Percentiles rank a stretch among this genome's conserved stretches.
These are phyloP conservation scores for Aaosphaeria pasadenensis DNA, from an alignment of 2,329 filamentous ascomycete genomes.

Conservation along the genomic window DNA sequence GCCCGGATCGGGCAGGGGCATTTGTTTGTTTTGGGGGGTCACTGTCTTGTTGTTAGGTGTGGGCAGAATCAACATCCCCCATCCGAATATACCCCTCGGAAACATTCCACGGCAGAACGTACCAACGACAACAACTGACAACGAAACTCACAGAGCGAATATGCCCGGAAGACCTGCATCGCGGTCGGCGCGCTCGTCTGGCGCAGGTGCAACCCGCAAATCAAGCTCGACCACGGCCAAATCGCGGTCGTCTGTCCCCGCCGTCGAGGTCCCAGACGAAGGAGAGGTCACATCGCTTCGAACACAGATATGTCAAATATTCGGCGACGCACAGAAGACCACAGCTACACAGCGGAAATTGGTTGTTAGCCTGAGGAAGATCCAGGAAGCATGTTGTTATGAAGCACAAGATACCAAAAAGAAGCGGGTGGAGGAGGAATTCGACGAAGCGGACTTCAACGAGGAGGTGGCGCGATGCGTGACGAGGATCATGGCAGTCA, in stretches of 20 bases:
- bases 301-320: constrained; percentile 62
- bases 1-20: too few relatives aligned
- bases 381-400: constrained; percentile 78
- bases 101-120: neutral
- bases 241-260: constrained; percentile 39
- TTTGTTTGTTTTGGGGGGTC: too few relatives aligned
- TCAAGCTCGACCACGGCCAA: constrained; percentile 41
- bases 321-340: constrained; percentile 71
- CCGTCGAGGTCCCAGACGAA: constrained; percentile 63
- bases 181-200: constrained; percentile 39
- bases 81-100: neutral
- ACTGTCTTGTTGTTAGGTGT: too few relatives aligned
- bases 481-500: constrained; percentile 76
- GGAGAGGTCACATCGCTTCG: constrained; percentile 68
- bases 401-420: constrained; percentile 53
- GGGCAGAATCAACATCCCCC: neutral
- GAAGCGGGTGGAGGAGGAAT: constrained; percentile 57
- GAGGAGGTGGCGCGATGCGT: constrained; percentile 80
- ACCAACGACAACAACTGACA: neutral
- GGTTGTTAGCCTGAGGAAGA: constrained; percentile 80
- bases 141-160: constrained; percentile 1
- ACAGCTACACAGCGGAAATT: constrained; percentile 89
- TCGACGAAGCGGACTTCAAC: constrained; percentile 85
- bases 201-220: constrained; percentile 38
- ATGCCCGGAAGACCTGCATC: constrained; percentile 50